phyloP scores from a whole-genome alignment of 192 early-diverging fungal genomes.

The Backusella tarrabulga region DNA sequence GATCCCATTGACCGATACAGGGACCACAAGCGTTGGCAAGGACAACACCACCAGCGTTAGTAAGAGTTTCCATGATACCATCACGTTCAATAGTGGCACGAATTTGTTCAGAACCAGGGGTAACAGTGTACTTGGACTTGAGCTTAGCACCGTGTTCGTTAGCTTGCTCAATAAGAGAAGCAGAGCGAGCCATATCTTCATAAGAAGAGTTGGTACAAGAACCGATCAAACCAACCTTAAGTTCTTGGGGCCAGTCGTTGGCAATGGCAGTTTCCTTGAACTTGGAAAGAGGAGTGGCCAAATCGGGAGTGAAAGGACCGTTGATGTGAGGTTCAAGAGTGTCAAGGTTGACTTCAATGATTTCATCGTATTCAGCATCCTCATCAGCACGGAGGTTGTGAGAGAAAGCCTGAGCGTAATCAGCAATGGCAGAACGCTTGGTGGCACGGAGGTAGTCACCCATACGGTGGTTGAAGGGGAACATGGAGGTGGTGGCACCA shows the following conservation, averaged over 20 bases:
- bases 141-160: conserved; percentile 75
- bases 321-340: conserved; percentile 96
- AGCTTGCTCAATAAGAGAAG: conserved; percentile 85
- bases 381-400: conserved; percentile 91
- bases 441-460: conserved; percentile 88
- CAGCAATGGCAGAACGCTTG: conserved; percentile 74
- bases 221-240: conserved; percentile 92
- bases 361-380: conserved; percentile 85
- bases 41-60: conserved; percentile 79
- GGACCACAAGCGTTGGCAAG: conserved; percentile 98
- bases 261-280: conserved; percentile 85
- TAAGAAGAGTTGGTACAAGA: conserved; percentile 99
- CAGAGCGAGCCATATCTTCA: conserved; percentile 95
- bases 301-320: conserved; percentile 95
- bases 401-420: conserved; percentile 73
- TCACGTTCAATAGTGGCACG: conserved; percentile 94
- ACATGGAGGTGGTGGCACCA: conserved; percentile 95
- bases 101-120: conserved; percentile 97
- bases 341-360: conserved; percentile 93
- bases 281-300: conserved; percentile 89
- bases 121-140: conserved; percentile 86
- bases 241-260: conserved; percentile 87
- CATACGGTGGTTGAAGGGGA: conserved; percentile 95
- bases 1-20: conserved; percentile 99
- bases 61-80: conserved; percentile 77